Conservation (phyloP, 177 flowering plant genomes). For the Telopea speciosissima region DNA sequence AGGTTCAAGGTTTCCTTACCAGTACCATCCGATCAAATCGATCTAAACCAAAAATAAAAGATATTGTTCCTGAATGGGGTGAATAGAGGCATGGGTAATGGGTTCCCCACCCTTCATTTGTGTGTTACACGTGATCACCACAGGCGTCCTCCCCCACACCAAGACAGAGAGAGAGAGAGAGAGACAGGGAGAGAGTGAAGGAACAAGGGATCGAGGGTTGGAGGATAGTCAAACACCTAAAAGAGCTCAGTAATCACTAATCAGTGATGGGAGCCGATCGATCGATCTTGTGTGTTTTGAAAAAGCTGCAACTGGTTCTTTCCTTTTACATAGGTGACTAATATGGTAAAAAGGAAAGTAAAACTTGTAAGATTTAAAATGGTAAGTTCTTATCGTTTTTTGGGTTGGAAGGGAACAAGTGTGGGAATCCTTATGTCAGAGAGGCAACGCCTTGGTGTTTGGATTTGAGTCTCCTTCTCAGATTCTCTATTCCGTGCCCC, state of each 20-base stretch:
- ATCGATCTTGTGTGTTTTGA: neutral
- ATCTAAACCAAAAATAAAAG: no score
- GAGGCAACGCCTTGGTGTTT: conserved; percentile 13
- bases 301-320: conserved; percentile 5
- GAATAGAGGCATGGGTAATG: neutral
- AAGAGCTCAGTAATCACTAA: no score
- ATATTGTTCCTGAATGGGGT: neutral
- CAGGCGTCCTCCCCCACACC: no score
- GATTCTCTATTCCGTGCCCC: no score
- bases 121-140: neutral
- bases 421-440: conserved; percentile 15
- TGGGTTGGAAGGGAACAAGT: conserved; percentile 14
- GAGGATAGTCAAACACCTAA: neutral
- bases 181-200: conserved; percentile 1
- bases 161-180: neutral
- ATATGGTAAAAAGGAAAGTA: neutral
- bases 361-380: conserved; percentile 3
- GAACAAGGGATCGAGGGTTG: no score
- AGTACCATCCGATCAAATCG: no score
- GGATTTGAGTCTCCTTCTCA: conserved; percentile 3
- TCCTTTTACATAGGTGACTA: neutral
- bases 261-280: conserved; percentile 3
- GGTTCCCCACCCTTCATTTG: neutral
- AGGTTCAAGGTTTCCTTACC: no score
- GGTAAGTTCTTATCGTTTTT: conserved; percentile 9